These are phyloP conservation scores for Casaregolazyma suthepensis DNA, from an alignment of 1,139 yeast species.

Conservation along the genomic window DNA sequence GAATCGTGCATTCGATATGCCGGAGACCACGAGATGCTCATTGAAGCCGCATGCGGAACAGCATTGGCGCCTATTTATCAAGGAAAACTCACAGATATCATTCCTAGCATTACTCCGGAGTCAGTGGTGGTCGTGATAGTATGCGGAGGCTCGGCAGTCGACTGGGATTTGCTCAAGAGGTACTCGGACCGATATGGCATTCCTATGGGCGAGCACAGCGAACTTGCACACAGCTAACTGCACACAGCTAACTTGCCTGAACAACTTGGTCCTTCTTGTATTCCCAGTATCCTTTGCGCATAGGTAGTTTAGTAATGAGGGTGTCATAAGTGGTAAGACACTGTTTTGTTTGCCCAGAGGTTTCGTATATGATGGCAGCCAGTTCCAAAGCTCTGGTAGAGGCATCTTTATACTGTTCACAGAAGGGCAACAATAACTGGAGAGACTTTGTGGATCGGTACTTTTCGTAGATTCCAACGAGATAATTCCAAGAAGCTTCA, in stretches of 20 bases:
- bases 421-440: slow-evolving; percentile 40
- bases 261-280: slow-evolving; percentile 18
- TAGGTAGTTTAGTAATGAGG: slow-evolving; percentile 57
- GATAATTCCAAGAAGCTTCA: slow-evolving; percentile 83
- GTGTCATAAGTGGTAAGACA: slow-evolving; percentile 43
- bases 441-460: slow-evolving; percentile 28
- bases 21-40: slow-evolving; percentile 44
- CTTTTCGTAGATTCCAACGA: slow-evolving; percentile 52
- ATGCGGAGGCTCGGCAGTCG: slow-evolving; percentile 32
- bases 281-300: slow-evolving; percentile 63
- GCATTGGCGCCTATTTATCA: slow-evolving; percentile 50
- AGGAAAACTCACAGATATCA: slow-evolving; percentile 20
- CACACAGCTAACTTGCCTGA: slow-evolving; percentile 3
- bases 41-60: slow-evolving; percentile 77
- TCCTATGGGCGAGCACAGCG: slow-evolving; percentile 9
- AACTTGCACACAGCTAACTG: background rate
- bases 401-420: slow-evolving; percentile 39
- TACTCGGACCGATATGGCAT: slow-evolving; percentile 24
- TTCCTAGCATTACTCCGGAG: slow-evolving; percentile 24
- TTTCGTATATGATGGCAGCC: slow-evolving; percentile 46
- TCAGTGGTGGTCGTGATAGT: slow-evolving; percentile 30
- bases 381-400: slow-evolving; percentile 66
- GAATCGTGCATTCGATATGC: slow-evolving; percentile 48
- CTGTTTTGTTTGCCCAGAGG: slow-evolving; percentile 29
- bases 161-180: slow-evolving; percentile 25